Base-by-base conservation (phyloP, 805 yeast species). In the Teunomyces panamensis region DNA sequence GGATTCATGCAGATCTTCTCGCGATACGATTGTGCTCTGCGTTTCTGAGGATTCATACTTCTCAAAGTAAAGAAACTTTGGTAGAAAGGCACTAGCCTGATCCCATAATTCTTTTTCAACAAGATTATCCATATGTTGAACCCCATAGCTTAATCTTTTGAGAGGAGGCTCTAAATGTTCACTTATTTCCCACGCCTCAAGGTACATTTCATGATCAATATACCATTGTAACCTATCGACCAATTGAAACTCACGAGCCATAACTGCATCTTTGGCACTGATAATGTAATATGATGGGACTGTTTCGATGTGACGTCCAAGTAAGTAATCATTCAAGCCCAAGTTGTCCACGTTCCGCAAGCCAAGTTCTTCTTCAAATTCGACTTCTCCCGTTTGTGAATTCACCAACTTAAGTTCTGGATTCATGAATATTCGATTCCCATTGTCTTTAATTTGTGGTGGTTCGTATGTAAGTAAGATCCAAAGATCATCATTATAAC, bases 141-240 rank as follows among this genome's bases (percentile, higher is more conserved):
- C 56, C 2, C 96, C 97, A 32, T 81, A 72, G 33, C 74, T 68
- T 9, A 85, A 62, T 43, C 92, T 65, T 50, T 80, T 80, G 3
- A 59, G 49, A 9, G 74, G 71, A 8, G 73, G 64, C 1, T 85
- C 69, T 52, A 87, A 68, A 53, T 77, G 78, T 43, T 74, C 79
- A 49, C 94, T 79, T 59, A 89, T 81, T 35, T 76, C 74, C 96
- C 96, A 92, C 0, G 97, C 97, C 37, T 83, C 83, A 13, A 73
- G 65, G 56, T 66, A 87, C 45, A 71, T 64, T 1, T 75, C 74
- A 33, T 71, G 77, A 1, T 80, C 80, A 3, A 81, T 49, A 49
- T 74, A 85, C 97, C 97, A 92, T 3, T 80, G 69, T 39, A 84
- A 76, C 49, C 85, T 80, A 60, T 91, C 98, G 27, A 70, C 64